Conservation (phyloP, 2,329 filamentous ascomycete genomes). For the Elsinoe arachidis region DNA sequence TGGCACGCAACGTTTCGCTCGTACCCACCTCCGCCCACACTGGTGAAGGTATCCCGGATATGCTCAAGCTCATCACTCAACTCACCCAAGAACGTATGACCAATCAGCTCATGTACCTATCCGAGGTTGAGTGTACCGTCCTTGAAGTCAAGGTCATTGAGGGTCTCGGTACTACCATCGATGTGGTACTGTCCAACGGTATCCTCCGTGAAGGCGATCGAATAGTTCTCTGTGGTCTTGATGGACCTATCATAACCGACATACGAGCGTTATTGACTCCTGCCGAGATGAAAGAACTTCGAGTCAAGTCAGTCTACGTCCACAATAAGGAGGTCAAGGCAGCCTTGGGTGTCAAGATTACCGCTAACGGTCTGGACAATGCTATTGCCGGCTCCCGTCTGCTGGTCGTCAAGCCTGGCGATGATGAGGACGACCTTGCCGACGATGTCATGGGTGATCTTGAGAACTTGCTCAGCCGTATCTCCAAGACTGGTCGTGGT, state of each 20-base stretch:
- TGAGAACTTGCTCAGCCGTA: slow-evolving; percentile 79
- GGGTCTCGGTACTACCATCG: slow-evolving; percentile 96
- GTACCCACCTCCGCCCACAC: slow-evolving; percentile 96
- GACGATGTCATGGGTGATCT: slow-evolving; percentile 96
- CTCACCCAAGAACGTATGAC: slow-evolving; percentile 98
- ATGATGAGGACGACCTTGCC: slow-evolving; percentile 84
- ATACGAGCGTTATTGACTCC: slow-evolving; percentile 91
- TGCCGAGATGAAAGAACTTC: slow-evolving; percentile 83
- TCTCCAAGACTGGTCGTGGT: slow-evolving; percentile 85
- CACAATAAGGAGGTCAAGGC: slow-evolving; percentile 99
- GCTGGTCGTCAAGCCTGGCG: slow-evolving; percentile 85
- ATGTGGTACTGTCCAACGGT: slow-evolving; percentile 94
- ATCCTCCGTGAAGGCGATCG: slow-evolving; percentile 88
- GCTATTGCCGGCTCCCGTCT: slow-evolving; percentile 94
- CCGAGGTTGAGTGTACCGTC: slow-evolving; percentile 94
- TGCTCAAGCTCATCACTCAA: slow-evolving; percentile 89
- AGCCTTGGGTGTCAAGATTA: slow-evolving; percentile 96
- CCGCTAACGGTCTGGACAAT: slow-evolving; percentile 86
- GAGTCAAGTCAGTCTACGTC: slow-evolving; percentile 91
- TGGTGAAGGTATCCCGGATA: slow-evolving; percentile 97
- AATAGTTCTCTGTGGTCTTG: slow-evolving; percentile 91
- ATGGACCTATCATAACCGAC: slow-evolving; percentile 89
- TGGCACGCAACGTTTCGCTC: slow-evolving; percentile 89
- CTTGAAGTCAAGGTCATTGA: slow-evolving; percentile 99
- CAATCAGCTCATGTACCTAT: slow-evolving; percentile 93